A percentile compares a stretch with the other conserved stretches of the same genome.
These are phyloP conservation scores for Plasmodiophora brassicae DNA, from an alignment of 208 protist genomes.

Conservation along the genomic window DNA sequence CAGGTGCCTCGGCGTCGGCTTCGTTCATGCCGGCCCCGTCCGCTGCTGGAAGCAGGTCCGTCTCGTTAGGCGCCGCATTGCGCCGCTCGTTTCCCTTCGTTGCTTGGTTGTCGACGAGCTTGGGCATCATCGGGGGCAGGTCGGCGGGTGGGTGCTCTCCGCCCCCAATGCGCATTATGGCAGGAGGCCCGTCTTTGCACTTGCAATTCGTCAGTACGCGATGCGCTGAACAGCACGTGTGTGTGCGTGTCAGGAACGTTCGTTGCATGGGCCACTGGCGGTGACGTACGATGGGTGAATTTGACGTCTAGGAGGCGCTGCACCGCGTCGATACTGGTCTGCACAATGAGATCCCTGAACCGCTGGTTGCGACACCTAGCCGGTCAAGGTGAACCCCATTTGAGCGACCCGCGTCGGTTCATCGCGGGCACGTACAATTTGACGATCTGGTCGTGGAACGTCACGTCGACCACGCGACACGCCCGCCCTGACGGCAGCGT, in stretches of 20 bases:
- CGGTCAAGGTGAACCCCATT: neutral
- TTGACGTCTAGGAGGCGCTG: neutral
- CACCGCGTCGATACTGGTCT: neutral
- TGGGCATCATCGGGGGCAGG: neutral
- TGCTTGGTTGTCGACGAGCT: too few relatives aligned
- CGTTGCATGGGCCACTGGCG: neutral
- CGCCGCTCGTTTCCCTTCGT: too few relatives aligned
- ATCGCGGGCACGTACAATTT: conserved; percentile 8
- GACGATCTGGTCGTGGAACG: neutral
- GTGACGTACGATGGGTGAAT: neutral
- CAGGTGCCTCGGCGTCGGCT: neutral
- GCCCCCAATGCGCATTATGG: neutral
- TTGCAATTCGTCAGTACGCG: neutral
- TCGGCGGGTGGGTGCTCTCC: neutral
- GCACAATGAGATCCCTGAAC: neutral
- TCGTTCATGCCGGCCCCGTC: neutral
- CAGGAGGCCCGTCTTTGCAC: conserved; percentile 17
- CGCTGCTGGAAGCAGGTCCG: neutral
- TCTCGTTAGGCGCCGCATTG: too few relatives aligned
- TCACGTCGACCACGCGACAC: neutral
- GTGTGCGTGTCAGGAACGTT: neutral
- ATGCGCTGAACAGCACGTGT: neutral
- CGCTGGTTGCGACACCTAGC: neutral
- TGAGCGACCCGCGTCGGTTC: neutral
- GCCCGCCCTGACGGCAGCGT: neutral